Evolutionary conservation across 352 stramenopile species (phyloP).

Genomic region (Phytophthora tentaculata): DNA sequence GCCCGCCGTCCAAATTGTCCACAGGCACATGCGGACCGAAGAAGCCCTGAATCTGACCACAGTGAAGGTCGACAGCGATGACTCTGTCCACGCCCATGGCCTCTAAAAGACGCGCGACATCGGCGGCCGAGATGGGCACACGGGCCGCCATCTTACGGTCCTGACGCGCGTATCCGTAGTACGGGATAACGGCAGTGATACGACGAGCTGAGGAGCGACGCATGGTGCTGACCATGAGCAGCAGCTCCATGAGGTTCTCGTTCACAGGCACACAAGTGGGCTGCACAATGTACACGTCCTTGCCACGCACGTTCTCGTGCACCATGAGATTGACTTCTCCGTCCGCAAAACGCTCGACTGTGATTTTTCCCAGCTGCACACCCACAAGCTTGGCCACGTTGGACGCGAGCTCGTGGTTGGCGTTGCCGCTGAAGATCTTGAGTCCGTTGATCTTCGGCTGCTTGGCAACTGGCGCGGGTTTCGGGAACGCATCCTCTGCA

Average conservation of each 20-base stretch:
- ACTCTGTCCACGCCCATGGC: slow-evolving; percentile 90
- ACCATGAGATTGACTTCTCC: slow-evolving; percentile 99
- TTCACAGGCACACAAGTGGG: slow-evolving; percentile 99
- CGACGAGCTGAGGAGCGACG: slow-evolving; percentile 96
- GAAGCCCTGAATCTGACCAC: slow-evolving; percentile 96
- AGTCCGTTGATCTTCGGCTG: slow-evolving; percentile 92
- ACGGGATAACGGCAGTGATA: slow-evolving; percentile 99
- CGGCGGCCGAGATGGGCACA: slow-evolving; percentile 97
- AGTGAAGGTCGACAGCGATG: slow-evolving; percentile 89
- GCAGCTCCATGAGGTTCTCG: slow-evolving; percentile 99
- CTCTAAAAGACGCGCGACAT: slow-evolving; percentile 87
- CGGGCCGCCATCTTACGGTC: slow-evolving; percentile 93
- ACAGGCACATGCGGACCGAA: slow-evolving; percentile 99
- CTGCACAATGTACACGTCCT: slow-evolving; percentile 99
- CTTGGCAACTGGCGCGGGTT: slow-evolving; percentile 72
- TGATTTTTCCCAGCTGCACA: slow-evolving; percentile 98
- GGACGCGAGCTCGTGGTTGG: slow-evolving; percentile 95
- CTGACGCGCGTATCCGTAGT: slow-evolving; percentile 93
- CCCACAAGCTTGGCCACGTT: slow-evolving; percentile 98
- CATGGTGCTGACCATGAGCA: slow-evolving; percentile 98
- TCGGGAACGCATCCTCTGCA: slow-evolving; percentile 63
- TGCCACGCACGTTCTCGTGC: slow-evolving; percentile 99
- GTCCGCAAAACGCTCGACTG: slow-evolving; percentile 98
- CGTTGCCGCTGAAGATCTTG: slow-evolving; percentile 99
- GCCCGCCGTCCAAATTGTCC: slow-evolving; percentile 97